Base-by-base conservation (phyloP, 805 yeast genomes). In the Priceomyces carsonii region DNA sequence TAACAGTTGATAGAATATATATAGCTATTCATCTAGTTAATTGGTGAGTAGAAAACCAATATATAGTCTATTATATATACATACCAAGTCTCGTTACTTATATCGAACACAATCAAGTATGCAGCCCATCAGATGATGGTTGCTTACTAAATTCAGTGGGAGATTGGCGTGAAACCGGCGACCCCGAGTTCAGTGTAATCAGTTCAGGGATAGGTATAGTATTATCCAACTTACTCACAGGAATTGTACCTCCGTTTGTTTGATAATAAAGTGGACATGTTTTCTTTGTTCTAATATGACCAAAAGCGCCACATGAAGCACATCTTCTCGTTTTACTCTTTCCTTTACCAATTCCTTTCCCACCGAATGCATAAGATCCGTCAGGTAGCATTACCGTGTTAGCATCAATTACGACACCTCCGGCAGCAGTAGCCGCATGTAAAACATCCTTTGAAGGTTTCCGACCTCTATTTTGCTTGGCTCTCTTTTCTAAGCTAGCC, bases 301-400 rank as follows among this genome's bases (percentile, higher is more conserved):
- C 99, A 44, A 85, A 73, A 8, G 91, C 93, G 15, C 98, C 98
- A 71, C 99, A 91, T 0, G 93, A 83, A 3, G 95, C 90, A 64
- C 99, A 91, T 53, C 87, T 79, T 56, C 99, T 71, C 6, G 84
- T 82, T 4, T 79, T 80, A 19, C 82, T 72, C 50, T 82, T 82
- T 20, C 85, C 85, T 50, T 83, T 83, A 19, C 86, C 87, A 26
- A 77, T 76, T 16, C 85, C 85, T 47, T 79, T 81, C n/a, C 82
- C 85, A 22, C 78, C 75, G 27, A 75, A 56, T 2, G 71, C 71
- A 40, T 57, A 61, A 8, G 69, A 59, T 1, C 73, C 73, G 43
- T 66, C 71, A 1, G 74, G 72, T 36, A 67, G 46, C 48, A 62
- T 51, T 4, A 66, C 71, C 0, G 72, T 65, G 46, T 67, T 67